Base-by-base conservation (phyloP, 495 filamentous ascomycete species). In the Rostrohypoxylon terebratum region DNA sequence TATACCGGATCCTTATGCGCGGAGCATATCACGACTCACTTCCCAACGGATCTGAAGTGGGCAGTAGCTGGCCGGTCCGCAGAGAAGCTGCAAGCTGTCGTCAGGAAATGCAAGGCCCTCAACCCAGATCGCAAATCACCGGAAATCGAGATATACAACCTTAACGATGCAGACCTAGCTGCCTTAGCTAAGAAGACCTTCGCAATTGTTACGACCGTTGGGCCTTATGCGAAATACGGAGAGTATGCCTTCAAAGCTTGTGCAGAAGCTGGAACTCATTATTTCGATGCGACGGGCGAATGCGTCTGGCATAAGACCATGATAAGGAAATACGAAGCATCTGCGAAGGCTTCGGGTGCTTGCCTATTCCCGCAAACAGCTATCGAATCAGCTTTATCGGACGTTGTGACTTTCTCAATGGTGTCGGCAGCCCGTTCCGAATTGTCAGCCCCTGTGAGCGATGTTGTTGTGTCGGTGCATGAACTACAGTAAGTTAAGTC, bases 241-340 rank as follows among this genome's bases (percentile, higher is more conserved):
- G 90, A 91, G 50, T 87, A 87, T 45, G 93, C 94, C 18, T 89
- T 98, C 60, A 90, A 92, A 71, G 94, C 94, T n/a, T 98, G 95
- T 78, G 93, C 93, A 33, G 86, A 88, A 54, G 89, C 89, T 67
- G 94, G 95, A 21, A 97, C 95, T 11, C 94, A 97, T 78, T 97
- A 97, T 77, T 83, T 98, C 47, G 95, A 98, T 82, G 88, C 88
- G 33, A 97, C 95, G 11, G 94, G 94, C 40, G 96, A 99, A 77
- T 87, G 88, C 7, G 91, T 93, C 7, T 99, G 92, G 88, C 86
- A 94, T 25, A 82, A 86, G 64, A 81, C 87, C 23, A 96, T 97
- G 85, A 88, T 98, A 61, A 84, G 89, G 16, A 92, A 93, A 71
- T 96, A 97, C 76, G 87, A 95, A 65, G 84, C 89, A 11, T 85